A percentile compares a stretch with the other conserved stretches of the same genome.
phyloP scores from a whole-genome alignment of 768 basidiomycete species.

The Mycena haematopus region DNA sequence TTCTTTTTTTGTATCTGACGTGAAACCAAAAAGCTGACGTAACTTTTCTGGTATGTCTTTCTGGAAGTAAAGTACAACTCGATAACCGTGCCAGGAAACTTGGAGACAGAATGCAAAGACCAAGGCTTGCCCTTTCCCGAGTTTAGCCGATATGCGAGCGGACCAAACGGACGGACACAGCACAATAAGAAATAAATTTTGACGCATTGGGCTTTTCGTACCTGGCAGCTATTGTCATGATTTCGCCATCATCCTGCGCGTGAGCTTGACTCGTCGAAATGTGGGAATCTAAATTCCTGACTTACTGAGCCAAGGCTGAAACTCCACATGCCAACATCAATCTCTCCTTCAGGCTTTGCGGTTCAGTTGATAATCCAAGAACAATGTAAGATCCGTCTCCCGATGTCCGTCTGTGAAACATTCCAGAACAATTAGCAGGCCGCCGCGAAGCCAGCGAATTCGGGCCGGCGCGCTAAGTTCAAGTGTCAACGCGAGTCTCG shows the following conservation, averaged over 20 bases:
- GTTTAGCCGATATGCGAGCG: no score
- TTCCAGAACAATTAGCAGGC: background rate
- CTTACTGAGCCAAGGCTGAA: background rate
- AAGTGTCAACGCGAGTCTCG: background rate
- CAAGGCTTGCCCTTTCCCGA: no score
- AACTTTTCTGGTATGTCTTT: background rate
- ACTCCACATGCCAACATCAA: background rate
- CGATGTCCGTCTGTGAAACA: conserved; percentile 13
- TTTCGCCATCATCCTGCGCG: no score
- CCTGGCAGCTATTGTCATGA: background rate
- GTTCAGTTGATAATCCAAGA: conserved; percentile 1
- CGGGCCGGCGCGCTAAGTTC: no score
- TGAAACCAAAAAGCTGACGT: background rate
- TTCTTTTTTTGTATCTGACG: no score
- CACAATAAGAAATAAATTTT: conserved; percentile 12
- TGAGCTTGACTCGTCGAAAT: background rate
- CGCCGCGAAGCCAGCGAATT: background rate
- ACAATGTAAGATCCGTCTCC: conserved; percentile 21
- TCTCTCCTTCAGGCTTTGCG: background rate
- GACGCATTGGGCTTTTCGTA: background rate
- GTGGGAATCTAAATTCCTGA: background rate
- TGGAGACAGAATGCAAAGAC: background rate
- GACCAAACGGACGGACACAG: background rate
- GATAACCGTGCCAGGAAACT: background rate
- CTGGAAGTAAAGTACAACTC: background rate